These are phyloP conservation scores for Monotropa hypopitys DNA, from an alignment of 179 eudicot genomes.

Conservation along the genomic window DNA sequence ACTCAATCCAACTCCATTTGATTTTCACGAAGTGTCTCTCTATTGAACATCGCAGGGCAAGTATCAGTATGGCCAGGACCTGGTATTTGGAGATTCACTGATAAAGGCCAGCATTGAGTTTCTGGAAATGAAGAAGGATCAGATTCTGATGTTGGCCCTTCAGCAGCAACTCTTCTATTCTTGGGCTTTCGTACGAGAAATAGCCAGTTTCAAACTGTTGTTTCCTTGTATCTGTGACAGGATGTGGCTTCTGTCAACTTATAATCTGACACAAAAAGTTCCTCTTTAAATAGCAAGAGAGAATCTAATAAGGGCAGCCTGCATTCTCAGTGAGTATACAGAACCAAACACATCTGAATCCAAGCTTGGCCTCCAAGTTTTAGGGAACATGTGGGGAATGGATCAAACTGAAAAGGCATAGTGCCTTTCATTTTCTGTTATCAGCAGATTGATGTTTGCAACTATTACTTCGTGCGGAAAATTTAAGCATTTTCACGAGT, in stretches of 20 bases:
- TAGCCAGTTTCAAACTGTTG: conserved; percentile 8
- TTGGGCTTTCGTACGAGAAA: conserved; percentile 9
- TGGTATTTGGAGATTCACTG: conserved; percentile 12
- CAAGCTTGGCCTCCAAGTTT: conserved; percentile 51
- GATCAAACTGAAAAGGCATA: conserved; percentile 56
- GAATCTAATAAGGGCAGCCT: conserved; percentile 75
- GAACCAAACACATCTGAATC: conserved; percentile 49
- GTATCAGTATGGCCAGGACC: conserved; percentile 20
- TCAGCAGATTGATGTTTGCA: conserved; percentile 71
- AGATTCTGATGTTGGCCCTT: conserved; percentile 8
- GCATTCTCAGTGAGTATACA: conserved; percentile 62
- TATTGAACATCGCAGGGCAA: conserved; percentile 32
- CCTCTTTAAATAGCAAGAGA: conserved; percentile 65
- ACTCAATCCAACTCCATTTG: not conserved
- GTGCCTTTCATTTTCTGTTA: conserved; percentile 69
- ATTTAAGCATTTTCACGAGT: conserved; percentile 82
- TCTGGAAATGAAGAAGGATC: conserved; percentile 21
- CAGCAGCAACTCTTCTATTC: conserved; percentile 11
- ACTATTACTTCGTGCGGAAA: conserved; percentile 78
- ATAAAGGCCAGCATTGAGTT: conserved; percentile 16
- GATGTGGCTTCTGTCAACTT: conserved; percentile 15
- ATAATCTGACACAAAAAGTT: conserved; percentile 25
- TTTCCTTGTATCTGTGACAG: conserved; percentile 10
- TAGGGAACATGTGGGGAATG: conserved; percentile 60
- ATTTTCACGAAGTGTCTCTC: not conserved